phyloP scores from a whole-genome alignment of 306 rosid species.

The Quercus glauca region DNA sequence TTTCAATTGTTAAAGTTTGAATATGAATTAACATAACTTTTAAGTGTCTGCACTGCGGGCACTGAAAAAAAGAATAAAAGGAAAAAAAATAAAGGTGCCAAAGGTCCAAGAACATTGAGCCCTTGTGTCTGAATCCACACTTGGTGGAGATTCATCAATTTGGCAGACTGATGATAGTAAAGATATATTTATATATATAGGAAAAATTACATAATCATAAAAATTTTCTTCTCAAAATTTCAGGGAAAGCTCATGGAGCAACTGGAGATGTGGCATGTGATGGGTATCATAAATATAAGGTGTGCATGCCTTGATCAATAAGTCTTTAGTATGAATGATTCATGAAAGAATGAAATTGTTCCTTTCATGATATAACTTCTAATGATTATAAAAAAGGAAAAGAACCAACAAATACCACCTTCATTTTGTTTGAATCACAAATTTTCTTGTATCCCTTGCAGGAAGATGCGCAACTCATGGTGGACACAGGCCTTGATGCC shows the following conservation, averaged over 20 bases:
- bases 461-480: slow-evolving; percentile 88
- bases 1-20: too few relatives aligned
- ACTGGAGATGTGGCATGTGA: slow-evolving; percentile 66
- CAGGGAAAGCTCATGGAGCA: slow-evolving; percentile 41
- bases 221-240: neutral
- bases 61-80: neutral
- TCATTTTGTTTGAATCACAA: neutral
- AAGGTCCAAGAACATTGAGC: neutral
- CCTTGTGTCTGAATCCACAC: too few relatives aligned
- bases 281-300: slow-evolving; percentile 72
- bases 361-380: neutral
- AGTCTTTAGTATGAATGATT: neutral
- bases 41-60: neutral
- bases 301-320: neutral
- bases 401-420: neutral
- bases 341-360: neutral
- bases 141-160: too few relatives aligned
- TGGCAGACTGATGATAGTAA: neutral
- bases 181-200: neutral
- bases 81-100: neutral
- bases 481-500: slow-evolving; percentile 63
- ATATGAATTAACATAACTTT: neutral
- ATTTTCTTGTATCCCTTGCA: slow-evolving; percentile 23
- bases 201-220: neutral
- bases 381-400: neutral